A percentile compares a stretch with the other conserved stretches of the same genome.
These are phyloP conservation scores for Stagonosporopsis cucurbitacearum DNA, from an alignment of 2,329 filamentous ascomycete genomes.

Conservation along the genomic window DNA sequence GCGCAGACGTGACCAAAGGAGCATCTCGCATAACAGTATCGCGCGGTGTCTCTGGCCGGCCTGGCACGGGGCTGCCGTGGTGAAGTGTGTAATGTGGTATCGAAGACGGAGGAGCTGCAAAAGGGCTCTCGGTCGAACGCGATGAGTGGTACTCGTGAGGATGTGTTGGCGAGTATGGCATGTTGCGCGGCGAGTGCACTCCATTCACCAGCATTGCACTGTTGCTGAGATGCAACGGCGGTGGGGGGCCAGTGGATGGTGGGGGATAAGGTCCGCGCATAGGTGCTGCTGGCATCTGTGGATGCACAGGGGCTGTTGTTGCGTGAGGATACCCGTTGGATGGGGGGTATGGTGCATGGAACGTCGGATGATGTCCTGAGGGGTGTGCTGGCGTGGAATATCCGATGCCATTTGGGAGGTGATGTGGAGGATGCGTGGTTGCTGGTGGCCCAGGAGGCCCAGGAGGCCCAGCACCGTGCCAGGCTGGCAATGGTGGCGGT, in stretches of 20 bases:
- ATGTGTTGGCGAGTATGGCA: conserved; percentile 48
- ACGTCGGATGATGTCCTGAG: conserved; percentile 37
- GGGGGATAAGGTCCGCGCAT: conserved; percentile 38
- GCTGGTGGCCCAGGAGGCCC: conserved; percentile 29
- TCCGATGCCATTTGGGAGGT: conserved; percentile 42
- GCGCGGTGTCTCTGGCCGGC: conserved; percentile 44
- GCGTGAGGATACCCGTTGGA: conserved; percentile 45
- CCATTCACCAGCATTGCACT: conserved; percentile 45
- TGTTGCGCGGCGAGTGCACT: conserved; percentile 46
- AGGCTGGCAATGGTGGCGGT: conserved; percentile 40
- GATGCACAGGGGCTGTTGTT: conserved; percentile 38
- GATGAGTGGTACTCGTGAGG: conserved; percentile 43
- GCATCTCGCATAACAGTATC: conserved; percentile 45
- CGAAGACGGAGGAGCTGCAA: conserved; percentile 36
- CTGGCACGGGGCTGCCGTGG: conserved; percentile 42
- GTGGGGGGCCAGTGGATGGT: conserved; percentile 36
- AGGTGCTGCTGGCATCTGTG: conserved; percentile 37
- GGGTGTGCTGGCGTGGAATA: conserved; percentile 29
- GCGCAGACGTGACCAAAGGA: conserved; percentile 33
- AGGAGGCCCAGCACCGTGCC: conserved; percentile 38
- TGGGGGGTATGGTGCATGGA: conserved; percentile 44
- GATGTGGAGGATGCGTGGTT: conserved; percentile 34
- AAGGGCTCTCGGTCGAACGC: conserved; percentile 47
- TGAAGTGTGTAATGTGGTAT: conserved; percentile 38
- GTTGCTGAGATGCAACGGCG: conserved; percentile 44